Base-by-base conservation (phyloP, 176 grass and related monocot species). In the Areca catechu region DNA sequence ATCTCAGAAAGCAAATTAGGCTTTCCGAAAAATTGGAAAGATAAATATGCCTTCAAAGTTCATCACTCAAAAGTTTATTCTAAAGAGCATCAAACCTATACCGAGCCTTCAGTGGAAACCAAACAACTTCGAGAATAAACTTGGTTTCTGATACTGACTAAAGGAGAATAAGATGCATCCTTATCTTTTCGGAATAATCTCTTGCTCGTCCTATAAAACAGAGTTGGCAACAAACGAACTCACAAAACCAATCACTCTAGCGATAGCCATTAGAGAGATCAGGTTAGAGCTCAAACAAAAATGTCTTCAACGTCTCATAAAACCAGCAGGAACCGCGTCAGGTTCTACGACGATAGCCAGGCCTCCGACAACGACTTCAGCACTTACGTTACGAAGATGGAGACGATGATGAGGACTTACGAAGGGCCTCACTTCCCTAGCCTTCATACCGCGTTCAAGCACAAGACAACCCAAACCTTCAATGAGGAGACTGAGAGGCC, bases 161-260 rank as follows among this genome's bases (percentile, higher is more conserved):
- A 43, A 43, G 10, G n/a, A 48, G 77, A 54, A 85, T 69, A 77
- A 3, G 74, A 86, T 81, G 60, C 83, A 18, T 6, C 9, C 47
- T 74, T 67, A 57, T 74, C 60, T 1, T 68, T 30, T 30, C 5
- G 22, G 51, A 62, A 49, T 22, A 73, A 53, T 29, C 19, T 53
- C 54, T 51, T 74, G 58, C 16, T 25, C 24, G 16, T 49, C 78
- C 78, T 86, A 86, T 86, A 82, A 81, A 74, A 81, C 60, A 58
- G 70, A 66, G 19, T 17, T 73, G n/a, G 50, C 62, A 70, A 29
- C 57, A 79, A n/a, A 61, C 43, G 20, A 79, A 62, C 48, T 75
- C 79, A 56, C 76, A 79, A 51, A 24, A 67, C 3, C 19, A 22
- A 71, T 7, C 56, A 37, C 51, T 61, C 70, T 67, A 56, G 56